Percentiles rank a stretch among this genome's conserved stretches.
Evolutionary conservation across 345 rosid species (phyloP).

Genomic region (Physaria fendleri): DNA sequence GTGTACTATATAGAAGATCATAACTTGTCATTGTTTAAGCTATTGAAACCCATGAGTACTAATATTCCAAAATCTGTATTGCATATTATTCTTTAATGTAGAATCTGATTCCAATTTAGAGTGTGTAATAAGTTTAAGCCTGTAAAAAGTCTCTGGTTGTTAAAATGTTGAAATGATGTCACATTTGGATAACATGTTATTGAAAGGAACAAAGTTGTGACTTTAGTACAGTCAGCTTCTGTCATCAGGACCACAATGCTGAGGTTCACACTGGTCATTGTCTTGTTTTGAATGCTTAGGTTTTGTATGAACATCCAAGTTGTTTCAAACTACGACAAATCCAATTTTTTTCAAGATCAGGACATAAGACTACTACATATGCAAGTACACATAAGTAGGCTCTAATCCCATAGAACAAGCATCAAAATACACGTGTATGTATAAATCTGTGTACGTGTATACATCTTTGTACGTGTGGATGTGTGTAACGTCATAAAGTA

Average conservation of each 20-base stretch:
- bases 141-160: background rate
- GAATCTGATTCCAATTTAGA: conserved; percentile 22
- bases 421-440: conserved; percentile 3
- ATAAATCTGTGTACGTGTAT: background rate
- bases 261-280: conserved; percentile 6
- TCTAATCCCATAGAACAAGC: background rate
- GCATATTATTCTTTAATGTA: background rate
- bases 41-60: conserved; percentile 12
- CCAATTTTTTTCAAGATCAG: background rate
- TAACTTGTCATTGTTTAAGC: conserved; percentile 4
- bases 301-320: background rate
- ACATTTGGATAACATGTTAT: conserved; percentile 3
- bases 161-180: conserved; percentile 3
- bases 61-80: background rate
- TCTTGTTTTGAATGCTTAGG: conserved; percentile 9
- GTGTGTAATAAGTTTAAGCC: background rate
- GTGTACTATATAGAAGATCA: conserved; percentile 22
- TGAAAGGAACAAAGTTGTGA: background rate
- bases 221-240: conserved; percentile 11
- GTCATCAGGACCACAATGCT: background rate
- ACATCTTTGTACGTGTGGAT: conserved; percentile 4
- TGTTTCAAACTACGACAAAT: background rate
- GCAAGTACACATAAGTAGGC: background rate
- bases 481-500: conserved; percentile 11
- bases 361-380: background rate